A percentile compares a stretch with the other conserved stretches of the same genome.
Conservation (phyloP, 257 asterid genomes). For the Oldenlandia corymbosa region DNA sequence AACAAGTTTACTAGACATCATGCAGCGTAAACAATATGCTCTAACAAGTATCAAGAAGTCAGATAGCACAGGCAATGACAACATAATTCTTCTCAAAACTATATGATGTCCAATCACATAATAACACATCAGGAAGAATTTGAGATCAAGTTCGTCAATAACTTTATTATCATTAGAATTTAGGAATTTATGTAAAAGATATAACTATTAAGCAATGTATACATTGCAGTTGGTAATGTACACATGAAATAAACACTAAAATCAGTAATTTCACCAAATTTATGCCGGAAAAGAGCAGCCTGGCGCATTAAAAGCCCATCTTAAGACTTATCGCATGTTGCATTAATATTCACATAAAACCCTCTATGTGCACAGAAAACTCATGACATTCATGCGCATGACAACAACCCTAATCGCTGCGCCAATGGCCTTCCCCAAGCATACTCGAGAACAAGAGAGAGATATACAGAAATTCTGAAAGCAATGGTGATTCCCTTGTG, state of each 20-base stretch:
- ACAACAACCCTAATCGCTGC: too few species aligned
- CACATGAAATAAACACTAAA: not conserved
- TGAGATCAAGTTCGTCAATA: not conserved
- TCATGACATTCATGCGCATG: too few species aligned
- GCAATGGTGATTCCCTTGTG: too few species aligned
- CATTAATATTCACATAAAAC: too few species aligned
- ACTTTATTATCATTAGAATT: not conserved
- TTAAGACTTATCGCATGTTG: too few species aligned
- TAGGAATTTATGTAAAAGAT: not conserved
- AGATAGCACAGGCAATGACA: not conserved
- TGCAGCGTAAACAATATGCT: not conserved
- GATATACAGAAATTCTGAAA: too few species aligned
- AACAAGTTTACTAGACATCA: too few species aligned
- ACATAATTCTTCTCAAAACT: not conserved
- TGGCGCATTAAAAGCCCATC: too few species aligned
- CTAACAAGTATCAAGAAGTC: not conserved
- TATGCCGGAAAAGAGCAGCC: too few species aligned
- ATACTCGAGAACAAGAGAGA: too few species aligned
- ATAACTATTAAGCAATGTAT: not conserved
- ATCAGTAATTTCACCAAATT: not conserved
- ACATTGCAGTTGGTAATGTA: not conserved
- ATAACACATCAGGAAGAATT: not conserved
- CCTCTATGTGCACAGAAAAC: too few species aligned
- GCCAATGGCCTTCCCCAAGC: too few species aligned
- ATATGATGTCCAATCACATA: not conserved